Evolutionary conservation across 805 yeast species (phyloP).

Genomic region (Ogataea wickerhamii): DNA sequence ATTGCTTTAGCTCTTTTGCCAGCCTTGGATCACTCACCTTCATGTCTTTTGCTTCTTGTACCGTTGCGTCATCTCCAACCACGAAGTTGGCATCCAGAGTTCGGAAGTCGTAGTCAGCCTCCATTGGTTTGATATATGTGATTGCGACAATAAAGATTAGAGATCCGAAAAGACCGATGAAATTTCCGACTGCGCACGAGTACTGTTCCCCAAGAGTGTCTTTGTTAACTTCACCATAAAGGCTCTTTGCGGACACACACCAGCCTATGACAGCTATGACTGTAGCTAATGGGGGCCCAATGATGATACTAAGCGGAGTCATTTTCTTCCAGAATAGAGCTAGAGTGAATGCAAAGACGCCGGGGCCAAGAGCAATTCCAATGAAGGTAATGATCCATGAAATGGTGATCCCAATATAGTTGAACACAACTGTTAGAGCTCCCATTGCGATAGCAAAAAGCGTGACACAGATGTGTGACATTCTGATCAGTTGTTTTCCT

Average conservation of each 20-base stretch:
- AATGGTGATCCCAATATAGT: constrained; percentile 39
- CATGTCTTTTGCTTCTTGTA: constrained; percentile 29
- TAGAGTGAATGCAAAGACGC: constrained; percentile 44
- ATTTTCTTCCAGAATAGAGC: constrained; percentile 40
- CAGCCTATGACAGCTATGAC: constrained; percentile 50
- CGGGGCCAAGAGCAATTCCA: constrained; percentile 51
- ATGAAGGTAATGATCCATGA: constrained; percentile 42
- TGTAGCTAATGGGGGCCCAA: constrained; percentile 48
- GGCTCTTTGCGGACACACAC: constrained; percentile 40
- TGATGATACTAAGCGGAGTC: constrained; percentile 34
- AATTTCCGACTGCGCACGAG: constrained; percentile 43
- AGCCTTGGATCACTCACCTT: constrained; percentile 15
- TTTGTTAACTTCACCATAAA: constrained; percentile 43
- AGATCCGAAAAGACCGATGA: constrained; percentile 35
- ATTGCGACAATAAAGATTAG: constrained; percentile 29
- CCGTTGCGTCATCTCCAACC: constrained; percentile 35
- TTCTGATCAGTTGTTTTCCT: constrained; percentile 35
- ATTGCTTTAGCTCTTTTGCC: constrained; percentile 20
- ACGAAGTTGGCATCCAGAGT: constrained; percentile 25
- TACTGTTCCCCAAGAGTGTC: constrained; percentile 42
- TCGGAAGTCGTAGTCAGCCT: constrained; percentile 28
- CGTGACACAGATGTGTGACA: constrained; percentile 33
- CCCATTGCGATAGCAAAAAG: constrained; percentile 44
- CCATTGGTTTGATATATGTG: constrained; percentile 26
- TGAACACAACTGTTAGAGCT: constrained; percentile 37